Conservation (phyloP, 2,329 filamentous ascomycete species). For the Truncatella angustata region DNA sequence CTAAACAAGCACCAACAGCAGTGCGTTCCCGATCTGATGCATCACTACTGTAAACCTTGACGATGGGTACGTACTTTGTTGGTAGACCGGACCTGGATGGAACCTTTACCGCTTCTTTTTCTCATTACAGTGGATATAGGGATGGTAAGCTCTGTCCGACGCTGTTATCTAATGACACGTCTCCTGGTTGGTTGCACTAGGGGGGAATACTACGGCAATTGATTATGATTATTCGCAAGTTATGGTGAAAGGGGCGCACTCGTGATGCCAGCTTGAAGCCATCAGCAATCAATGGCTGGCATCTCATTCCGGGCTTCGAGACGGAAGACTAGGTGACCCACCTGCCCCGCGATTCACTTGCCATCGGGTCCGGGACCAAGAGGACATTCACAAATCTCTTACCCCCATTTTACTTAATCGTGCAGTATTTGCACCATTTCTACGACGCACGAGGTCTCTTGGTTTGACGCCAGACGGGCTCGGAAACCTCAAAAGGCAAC, state of each 20-base stretch:
- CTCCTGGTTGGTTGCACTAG: neutral
- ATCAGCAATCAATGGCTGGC: neutral
- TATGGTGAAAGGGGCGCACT: neutral
- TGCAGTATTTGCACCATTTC: constrained; percentile 6
- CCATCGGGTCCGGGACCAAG: constrained; percentile 9
- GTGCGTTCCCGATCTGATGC: neutral
- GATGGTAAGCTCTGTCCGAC: constrained; percentile 6
- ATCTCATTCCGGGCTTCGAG: constrained; percentile 3
- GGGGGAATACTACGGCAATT: neutral
- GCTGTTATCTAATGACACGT: constrained; percentile 9
- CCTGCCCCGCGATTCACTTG: constrained; percentile 21
- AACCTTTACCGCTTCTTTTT: constrained; percentile 11
- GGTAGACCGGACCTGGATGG: neutral
- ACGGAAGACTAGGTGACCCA: constrained; percentile 20
- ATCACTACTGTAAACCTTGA: constrained; percentile 6
- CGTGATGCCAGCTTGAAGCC: neutral
- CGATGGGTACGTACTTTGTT: neutral
- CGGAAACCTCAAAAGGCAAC: constrained; percentile 2
- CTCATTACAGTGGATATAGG: neutral
- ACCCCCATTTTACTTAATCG: constrained; percentile 34
- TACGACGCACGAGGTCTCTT: constrained; percentile 22
- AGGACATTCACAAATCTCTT: constrained; percentile 21
- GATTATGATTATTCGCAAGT: neutral
- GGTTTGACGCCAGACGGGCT: constrained; percentile 23
- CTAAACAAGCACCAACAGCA: neutral